Conservation (phyloP, 108 stramenopile species). For the Nannochloropsis gaditana region DNA sequence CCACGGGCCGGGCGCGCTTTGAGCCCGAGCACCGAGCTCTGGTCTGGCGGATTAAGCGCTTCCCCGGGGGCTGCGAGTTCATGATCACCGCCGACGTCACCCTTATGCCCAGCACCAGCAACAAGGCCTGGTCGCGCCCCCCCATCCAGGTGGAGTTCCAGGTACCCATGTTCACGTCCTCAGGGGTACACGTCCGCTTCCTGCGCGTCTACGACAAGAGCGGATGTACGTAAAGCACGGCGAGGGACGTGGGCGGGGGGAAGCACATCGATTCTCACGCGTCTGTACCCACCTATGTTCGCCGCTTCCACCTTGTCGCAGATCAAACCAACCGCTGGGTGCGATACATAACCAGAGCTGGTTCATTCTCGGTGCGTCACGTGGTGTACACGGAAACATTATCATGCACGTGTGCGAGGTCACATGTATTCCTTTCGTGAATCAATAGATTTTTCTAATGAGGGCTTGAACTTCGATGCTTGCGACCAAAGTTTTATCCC, state of each 20-base stretch:
- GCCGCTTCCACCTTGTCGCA: background rate
- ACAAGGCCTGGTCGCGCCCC: constrained; percentile 91
- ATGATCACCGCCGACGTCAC: constrained; percentile 88
- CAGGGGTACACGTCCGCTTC: constrained; percentile 94
- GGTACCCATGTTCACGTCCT: constrained; percentile 95
- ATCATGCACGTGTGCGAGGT: too few species aligned
- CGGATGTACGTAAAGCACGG: constrained; percentile 54
- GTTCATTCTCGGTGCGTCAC: constrained; percentile 79
- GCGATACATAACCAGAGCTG: constrained; percentile 94
- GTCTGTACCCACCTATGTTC: background rate
- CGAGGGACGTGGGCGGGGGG: background rate
- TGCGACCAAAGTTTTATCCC: too few species aligned
- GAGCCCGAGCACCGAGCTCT: constrained; percentile 96
- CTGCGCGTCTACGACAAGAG: constrained; percentile 95
- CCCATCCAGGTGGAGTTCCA: constrained; percentile 94
- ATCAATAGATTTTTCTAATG: too few species aligned
- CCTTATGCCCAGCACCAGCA: constrained; percentile 80
- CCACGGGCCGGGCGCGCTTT: constrained; percentile 87
- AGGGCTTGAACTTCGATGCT: too few species aligned
- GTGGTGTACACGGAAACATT: too few species aligned
- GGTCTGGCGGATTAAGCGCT: constrained; percentile 92
- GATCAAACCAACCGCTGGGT: constrained; percentile 93
- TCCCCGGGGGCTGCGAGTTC: constrained; percentile 85
- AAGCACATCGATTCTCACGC: background rate
- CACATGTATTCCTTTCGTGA: too few species aligned